Evolutionary conservation across 163 green algal genomes (phyloP).

Genomic region (Scenedesmus sp.): DNA sequence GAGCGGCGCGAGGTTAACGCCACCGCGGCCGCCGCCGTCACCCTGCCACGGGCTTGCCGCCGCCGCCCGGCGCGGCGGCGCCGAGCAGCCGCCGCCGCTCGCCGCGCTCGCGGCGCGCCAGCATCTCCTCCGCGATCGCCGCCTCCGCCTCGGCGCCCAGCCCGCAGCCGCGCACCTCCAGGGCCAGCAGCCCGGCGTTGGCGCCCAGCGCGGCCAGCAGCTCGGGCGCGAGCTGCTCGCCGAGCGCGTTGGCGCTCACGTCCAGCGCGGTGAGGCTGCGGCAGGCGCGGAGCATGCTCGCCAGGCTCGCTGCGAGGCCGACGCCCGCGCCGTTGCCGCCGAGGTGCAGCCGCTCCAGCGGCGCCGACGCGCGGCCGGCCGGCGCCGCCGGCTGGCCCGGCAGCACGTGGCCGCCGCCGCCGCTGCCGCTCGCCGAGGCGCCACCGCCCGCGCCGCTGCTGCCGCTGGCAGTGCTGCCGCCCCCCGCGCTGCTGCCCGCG

Average conservation of each 20-base stretch:
- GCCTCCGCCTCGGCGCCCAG: conserved; percentile 54
- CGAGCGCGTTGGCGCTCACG: conserved; percentile 67
- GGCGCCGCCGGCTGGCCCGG: neutral
- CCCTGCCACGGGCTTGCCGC: no score
- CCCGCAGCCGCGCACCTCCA: conserved; percentile 65
- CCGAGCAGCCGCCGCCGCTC: no score
- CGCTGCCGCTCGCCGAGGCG: neutral
- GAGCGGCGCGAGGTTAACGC: no score
- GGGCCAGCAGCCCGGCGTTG: conserved; percentile 42
- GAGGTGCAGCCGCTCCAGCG: conserved; percentile 68
- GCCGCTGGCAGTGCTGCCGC: no score
- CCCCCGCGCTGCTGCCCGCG: no score
- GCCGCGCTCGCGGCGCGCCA: no score
- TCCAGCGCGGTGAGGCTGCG: conserved; percentile 62
- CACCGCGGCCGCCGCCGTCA: no score
- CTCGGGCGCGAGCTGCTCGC: conserved; percentile 46
- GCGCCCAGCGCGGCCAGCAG: conserved; percentile 50
- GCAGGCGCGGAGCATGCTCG: conserved; percentile 54
- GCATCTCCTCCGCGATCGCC: conserved; percentile 55
- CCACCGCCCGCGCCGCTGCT: no score
- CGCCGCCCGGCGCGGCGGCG: no score
- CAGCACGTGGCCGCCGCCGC: neutral
- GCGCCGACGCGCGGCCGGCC: conserved; percentile 11
- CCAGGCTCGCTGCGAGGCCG: conserved; percentile 37
- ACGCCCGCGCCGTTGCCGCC: conserved; percentile 64